Evolutionary conservation across 2,329 filamentous ascomycete genomes (phyloP).

Genomic region (Davidsoniella australis): DNA sequence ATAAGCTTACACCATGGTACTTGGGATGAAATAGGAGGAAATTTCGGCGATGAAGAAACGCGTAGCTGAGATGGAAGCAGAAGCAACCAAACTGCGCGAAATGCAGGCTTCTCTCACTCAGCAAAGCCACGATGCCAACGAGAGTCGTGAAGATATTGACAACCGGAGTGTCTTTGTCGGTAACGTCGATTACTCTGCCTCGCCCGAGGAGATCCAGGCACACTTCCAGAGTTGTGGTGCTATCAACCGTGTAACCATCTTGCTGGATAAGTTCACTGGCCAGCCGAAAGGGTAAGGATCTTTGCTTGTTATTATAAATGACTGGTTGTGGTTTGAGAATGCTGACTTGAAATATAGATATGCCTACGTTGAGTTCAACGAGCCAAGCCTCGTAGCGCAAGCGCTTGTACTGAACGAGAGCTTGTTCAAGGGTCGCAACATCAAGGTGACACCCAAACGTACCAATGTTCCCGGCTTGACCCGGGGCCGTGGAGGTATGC

Average conservation of each 20-base stretch:
- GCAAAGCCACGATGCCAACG: constrained; percentile 64
- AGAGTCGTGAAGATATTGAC: constrained; percentile 93
- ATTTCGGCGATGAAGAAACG: constrained; percentile 75
- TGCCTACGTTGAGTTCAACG: constrained; percentile 95
- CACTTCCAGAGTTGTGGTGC: constrained; percentile 95
- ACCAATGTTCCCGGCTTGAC: constrained; percentile 94
- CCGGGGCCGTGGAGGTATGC: constrained; percentile 42
- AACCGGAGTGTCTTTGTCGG: constrained; percentile 93
- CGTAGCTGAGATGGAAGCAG: constrained; percentile 80
- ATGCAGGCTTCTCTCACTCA: constrained; percentile 79
- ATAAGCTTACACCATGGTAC: constrained; percentile 6
- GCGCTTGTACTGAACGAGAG: constrained; percentile 93
- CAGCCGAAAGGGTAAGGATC: constrained; percentile 86
- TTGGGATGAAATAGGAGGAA: constrained; percentile 40
- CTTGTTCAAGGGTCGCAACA: constrained; percentile 80
- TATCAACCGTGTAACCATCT: constrained; percentile 94
- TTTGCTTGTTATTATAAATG: background rate
- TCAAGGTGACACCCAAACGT: constrained; percentile 90
- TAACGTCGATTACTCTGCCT: constrained; percentile 94
- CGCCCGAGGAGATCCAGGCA: constrained; percentile 92
- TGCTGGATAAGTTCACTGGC: constrained; percentile 95
- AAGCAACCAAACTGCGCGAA: constrained; percentile 69
- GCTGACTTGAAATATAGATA: constrained; percentile 42
- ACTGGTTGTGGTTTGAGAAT: background rate
- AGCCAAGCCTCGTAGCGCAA: constrained; percentile 81